These are phyloP conservation scores for Amphichorda felina DNA, from an alignment of 2,329 filamentous ascomycete species.

Conservation along the genomic window DNA sequence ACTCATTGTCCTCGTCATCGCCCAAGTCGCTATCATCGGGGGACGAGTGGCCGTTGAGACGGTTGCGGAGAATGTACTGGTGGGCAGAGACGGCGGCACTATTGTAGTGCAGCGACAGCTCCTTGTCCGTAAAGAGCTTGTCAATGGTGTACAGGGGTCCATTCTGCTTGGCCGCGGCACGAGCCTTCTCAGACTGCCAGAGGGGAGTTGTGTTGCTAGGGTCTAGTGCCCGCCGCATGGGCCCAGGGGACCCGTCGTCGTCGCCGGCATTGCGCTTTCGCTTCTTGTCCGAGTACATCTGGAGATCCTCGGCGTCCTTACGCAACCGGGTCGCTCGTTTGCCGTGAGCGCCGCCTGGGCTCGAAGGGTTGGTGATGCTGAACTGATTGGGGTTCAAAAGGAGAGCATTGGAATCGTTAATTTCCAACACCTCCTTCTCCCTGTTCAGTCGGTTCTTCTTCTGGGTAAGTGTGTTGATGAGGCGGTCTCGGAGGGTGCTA, in stretches of 20 bases:
- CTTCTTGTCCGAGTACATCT: slow-evolving; percentile 47
- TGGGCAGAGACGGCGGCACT: slow-evolving; percentile 49
- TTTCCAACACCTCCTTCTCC: slow-evolving; percentile 58
- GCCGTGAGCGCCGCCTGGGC: slow-evolving; percentile 49
- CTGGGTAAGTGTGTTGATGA: slow-evolving; percentile 52
- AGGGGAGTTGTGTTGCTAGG: slow-evolving; percentile 45
- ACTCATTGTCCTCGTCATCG: slow-evolving; percentile 38
- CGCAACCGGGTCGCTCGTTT: slow-evolving; percentile 53
- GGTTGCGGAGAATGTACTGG: slow-evolving; percentile 48
- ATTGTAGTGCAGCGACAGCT: slow-evolving; percentile 55
- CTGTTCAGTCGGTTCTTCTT: slow-evolving; percentile 53
- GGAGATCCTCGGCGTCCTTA: slow-evolving; percentile 46
- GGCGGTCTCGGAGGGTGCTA: slow-evolving; percentile 50
- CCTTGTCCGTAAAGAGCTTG: slow-evolving; percentile 60
- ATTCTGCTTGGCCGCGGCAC: slow-evolving; percentile 39
- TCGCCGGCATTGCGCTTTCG: slow-evolving; percentile 48
- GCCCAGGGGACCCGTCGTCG: slow-evolving; percentile 51
- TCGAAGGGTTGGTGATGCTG: slow-evolving; percentile 51
- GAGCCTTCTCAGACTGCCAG: slow-evolving; percentile 50
- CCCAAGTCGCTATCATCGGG: slow-evolving; percentile 41
- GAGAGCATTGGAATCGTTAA: slow-evolving; percentile 52
- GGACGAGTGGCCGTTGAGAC: slow-evolving; percentile 35
- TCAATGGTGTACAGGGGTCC: slow-evolving; percentile 54
- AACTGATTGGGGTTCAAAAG: slow-evolving; percentile 58
- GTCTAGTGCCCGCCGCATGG: slow-evolving; percentile 42